Base-by-base conservation (phyloP, 2,329 filamentous ascomycete genomes). In the Didymella lethalis region DNA sequence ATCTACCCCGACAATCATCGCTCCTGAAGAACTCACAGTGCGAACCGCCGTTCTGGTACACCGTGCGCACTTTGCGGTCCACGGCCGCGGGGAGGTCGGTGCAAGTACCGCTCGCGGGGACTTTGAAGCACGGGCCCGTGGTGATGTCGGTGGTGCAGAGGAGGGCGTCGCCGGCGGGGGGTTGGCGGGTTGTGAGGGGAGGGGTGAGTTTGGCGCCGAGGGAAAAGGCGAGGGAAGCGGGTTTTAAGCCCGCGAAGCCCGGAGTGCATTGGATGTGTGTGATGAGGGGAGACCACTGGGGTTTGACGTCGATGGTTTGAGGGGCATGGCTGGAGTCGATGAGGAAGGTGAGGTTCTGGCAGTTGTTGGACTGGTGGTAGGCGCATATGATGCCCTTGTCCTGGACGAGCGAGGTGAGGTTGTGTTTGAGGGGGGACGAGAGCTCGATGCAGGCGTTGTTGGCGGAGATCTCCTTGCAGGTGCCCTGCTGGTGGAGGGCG, bases 1-100 rank as follows among this genome's bases (percentile, higher is more conserved):
- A 20, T 25, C 20, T 34, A 7, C 16, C 45, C 1, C 5, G 2
- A 14, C 53, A 55, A 3, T 28, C 20, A 11, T 38, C 38, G 10
- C 18, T 36, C 10, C 1, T 18, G 46, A 26, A 36, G 20, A 29
- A 55, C 45, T 48, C 46, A 29, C 53, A 55, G 4, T 20, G n/a
- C 1, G 40, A 43, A 4, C 53, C 36, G 12, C 31, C 12, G 23
- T 49, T 48, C 46, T 55, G 53, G 23, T 36, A 48, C 8, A 55
- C 20, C 0, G 14, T 48, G 34, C 20, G 51, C n/a, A 48, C 51
- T 2, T 43, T 36, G 34, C 18, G 44, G 44, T 31, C 16, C n/a
- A 48, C 26, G 34, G 5, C 5, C 14, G 20, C 34, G 7, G 23
- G 16, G 8, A 54, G 7, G 23, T 40, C 32, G 43, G 18, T 25